Evolutionary conservation across 2,329 filamentous ascomycete species (phyloP), one percentile per base, ranked within the genome.

Genomic region (Monilinia aucupariae): DNA sequence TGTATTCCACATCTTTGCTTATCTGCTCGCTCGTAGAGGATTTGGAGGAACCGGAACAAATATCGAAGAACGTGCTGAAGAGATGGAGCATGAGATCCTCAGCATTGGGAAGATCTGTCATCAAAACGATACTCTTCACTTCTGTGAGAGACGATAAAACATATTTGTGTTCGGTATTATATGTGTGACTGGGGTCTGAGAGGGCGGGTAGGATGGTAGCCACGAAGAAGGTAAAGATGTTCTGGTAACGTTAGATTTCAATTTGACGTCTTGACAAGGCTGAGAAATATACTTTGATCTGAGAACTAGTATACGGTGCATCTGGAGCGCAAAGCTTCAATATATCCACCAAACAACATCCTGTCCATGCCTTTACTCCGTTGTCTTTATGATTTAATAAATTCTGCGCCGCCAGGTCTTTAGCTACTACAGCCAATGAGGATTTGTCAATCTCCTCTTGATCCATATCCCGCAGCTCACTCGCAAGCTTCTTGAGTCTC

Each of bases 141-240:
- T 96, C 91, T 62, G 91, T 88, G 37, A 99, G 83, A 22, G 92
- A 97, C 65, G 87, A 85, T 65, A 99, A 81, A 66, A 97, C 90
- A 73, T 96, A 94, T 76, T 94, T 87, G 77, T 99, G 91, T 76
- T 97, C 92, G 66, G 86, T 87, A 76, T 96, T 93, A 80, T 97
- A 97, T 12, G 92, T 87, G 74, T 96, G 89, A 47, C 87, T 87
- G 15, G 92, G 91, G 71, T 96, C 88, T 71, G 91, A 88, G 32
- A 97, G 85, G 52, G 91, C 86, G 53, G 92, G 92, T 52, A 97
- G 82, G 68, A 96, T 89, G 55, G 87, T 87, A 64, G 85, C 87
- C 70, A 97, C 85, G 74, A 97, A 91, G 66, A 96, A 85, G 34
- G 87, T 88, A 78, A 97, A 99, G 74, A 97, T 93, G 77, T 96